Evolutionary conservation across 139 green algal genomes (phyloP).

Genomic region (Pseudopediastrum boryanum): DNA sequence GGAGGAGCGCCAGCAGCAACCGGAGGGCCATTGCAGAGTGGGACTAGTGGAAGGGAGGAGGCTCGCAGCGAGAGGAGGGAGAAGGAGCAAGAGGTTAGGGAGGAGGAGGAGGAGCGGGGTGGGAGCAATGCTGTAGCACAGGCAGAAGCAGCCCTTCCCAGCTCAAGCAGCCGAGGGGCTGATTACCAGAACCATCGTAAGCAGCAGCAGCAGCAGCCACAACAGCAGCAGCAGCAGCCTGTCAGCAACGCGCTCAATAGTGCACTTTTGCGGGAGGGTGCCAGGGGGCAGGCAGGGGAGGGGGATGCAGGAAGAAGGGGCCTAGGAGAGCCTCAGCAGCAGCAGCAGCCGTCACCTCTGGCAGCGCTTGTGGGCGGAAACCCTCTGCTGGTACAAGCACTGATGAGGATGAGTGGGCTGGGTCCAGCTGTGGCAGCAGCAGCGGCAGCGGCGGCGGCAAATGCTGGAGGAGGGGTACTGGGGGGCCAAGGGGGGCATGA

Average conservation of each 20-base stretch:
- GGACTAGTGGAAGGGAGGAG: background rate
- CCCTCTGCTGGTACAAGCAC: too few species aligned
- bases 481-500: too few species aligned
- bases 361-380: too few species aligned
- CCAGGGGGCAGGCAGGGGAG: too few species aligned
- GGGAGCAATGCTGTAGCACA: background rate
- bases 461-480: too few species aligned
- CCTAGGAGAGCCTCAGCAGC: too few species aligned
- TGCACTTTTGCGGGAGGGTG: too few species aligned
- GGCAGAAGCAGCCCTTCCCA: too few species aligned
- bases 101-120: background rate
- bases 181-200: background rate
- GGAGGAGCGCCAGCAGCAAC: conserved; percentile 8
- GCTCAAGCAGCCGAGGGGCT: background rate
- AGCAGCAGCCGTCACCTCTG: background rate
- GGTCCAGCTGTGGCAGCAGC: background rate
- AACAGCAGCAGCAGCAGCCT: conserved; percentile 7
- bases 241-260: too few species aligned
- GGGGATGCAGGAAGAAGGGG: too few species aligned
- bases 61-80: too few species aligned
- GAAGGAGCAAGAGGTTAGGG: conserved; percentile 1
- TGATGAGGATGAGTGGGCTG: too few species aligned
- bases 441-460: background rate
- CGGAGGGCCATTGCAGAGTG: background rate
- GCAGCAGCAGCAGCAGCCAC: background rate